These are phyloP conservation scores for Fusarium coffeatum DNA, from an alignment of 2,329 filamentous ascomycete genomes.

Conservation along the genomic window DNA sequence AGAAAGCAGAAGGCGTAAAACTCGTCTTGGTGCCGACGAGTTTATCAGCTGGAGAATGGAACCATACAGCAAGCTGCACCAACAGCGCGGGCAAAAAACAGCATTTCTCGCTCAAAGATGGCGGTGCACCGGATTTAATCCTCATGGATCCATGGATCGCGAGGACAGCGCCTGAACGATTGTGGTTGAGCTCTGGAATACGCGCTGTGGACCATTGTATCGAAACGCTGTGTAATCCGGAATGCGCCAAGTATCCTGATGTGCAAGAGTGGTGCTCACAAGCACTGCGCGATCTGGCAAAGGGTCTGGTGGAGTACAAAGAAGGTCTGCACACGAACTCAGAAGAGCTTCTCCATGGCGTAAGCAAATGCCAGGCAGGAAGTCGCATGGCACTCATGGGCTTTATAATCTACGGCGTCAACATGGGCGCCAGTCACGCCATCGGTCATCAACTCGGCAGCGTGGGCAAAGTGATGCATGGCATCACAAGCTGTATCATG, in stretches of 20 bases:
- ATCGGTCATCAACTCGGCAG: conserved; percentile 18
- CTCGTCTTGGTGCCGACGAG: conserved; percentile 8
- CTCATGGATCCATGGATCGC: conserved; percentile 26
- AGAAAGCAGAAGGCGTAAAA: conserved; percentile 4
- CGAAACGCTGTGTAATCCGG: conserved; percentile 14
- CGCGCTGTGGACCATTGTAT: conserved; percentile 18
- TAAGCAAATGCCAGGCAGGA: conserved; percentile 23
- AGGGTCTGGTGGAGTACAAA: conserved; percentile 11
- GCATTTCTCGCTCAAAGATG: conserved; percentile 8
- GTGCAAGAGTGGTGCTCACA: conserved; percentile 15
- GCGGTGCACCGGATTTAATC: conserved; percentile 16
- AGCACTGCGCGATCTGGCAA: conserved; percentile 1
- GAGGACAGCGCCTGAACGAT: not conserved
- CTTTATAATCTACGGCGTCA: conserved; percentile 12
- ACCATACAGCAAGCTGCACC: conserved; percentile 19
- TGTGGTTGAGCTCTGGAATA: conserved; percentile 22
- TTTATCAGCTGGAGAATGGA: conserved; percentile 23
- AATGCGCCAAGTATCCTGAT: not conserved
- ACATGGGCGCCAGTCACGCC: conserved; percentile 27
- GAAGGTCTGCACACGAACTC: not conserved
- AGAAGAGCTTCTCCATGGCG: not conserved
- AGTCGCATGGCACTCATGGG: conserved; percentile 31
- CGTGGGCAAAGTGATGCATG: conserved; percentile 26
- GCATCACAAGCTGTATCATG: conserved; percentile 24
- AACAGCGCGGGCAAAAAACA: conserved; percentile 19